phyloP scores from a whole-genome alignment of 306 rosid species.

The Medicago arabica region DNA sequence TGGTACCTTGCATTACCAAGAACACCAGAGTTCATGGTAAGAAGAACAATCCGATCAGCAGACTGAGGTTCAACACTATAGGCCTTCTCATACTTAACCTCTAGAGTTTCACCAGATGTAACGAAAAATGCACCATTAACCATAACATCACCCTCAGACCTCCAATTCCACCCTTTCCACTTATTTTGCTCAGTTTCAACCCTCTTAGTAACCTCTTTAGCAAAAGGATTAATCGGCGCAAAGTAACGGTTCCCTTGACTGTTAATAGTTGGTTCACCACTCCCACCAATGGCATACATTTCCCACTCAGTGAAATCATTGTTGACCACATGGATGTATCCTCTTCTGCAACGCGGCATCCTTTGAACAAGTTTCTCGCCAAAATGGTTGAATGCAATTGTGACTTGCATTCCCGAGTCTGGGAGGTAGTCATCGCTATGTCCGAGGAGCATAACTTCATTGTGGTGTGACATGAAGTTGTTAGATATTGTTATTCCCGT shows the following conservation, averaged over 20 bases:
- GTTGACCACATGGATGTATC: slow-evolving; percentile 93
- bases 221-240: slow-evolving; percentile 70
- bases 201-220: slow-evolving; percentile 91
- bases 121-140: slow-evolving; percentile 88
- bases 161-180: slow-evolving; percentile 95
- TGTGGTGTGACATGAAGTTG: slow-evolving; percentile 86
- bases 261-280: slow-evolving; percentile 87
- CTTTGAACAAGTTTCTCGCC: slow-evolving; percentile 81
- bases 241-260: slow-evolving; percentile 90
- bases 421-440: slow-evolving; percentile 87
- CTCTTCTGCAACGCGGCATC: slow-evolving; percentile 87
- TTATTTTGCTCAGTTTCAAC: slow-evolving; percentile 63
- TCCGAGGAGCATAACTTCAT: slow-evolving; percentile 89
- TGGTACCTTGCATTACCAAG: slow-evolving; percentile 77
- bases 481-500: slow-evolving; percentile 85
- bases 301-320: slow-evolving; percentile 92
- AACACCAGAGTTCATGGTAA: slow-evolving; percentile 77
- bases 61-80: slow-evolving; percentile 90
- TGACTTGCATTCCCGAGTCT: slow-evolving; percentile 91
- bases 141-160: slow-evolving; percentile 87
- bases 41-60: slow-evolving; percentile 68
- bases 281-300: slow-evolving; percentile 98
- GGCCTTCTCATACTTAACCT: slow-evolving; percentile 92
- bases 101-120: slow-evolving; percentile 72
- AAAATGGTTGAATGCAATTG: slow-evolving; percentile 95